Evolutionary conservation across 139 green algal genomes (phyloP), one percentile per base, ranked within the genome.

Genomic region (Tetradesmus obliquus): DNA sequence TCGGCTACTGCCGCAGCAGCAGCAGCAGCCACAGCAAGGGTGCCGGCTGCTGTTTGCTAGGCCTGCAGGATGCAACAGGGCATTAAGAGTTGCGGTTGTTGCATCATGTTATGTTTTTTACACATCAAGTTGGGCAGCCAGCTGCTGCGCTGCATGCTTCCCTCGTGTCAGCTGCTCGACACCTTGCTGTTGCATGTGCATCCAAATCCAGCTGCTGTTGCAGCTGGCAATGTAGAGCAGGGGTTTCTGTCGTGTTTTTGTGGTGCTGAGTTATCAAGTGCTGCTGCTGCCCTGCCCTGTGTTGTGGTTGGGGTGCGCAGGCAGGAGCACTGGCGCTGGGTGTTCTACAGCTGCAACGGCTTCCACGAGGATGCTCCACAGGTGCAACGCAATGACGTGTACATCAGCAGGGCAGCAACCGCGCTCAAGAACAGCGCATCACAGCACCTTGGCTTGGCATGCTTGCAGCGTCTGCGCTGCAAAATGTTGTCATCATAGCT

Each of bases 321-420:
- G 86, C 5, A 84, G 55, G 71, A 90, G 71, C 71, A 24, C 2
- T 90, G 69, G 71, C 86, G 86, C 20, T 71, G 53, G 20, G 13
- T 90, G 7, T 72, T 22, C 22, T 90, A 84, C 69, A 90, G 86
- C 86, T 90, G 86, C 71, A 90, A 90, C n/a, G 86, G 86, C 3
- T 90, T 90, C 71, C 86, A 90, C 54, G 86, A 90, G 15, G 54
- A 90, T 69, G 71, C 13, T 6, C 51, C 86, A 19, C 20, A 84
- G 71, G 54, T 60, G 60, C 53, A 17, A 9, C 15, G 4, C 20
- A 22, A 8, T 20, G 24, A 82, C 20, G 74, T 82, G 8, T 82
- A n/a, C 17, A 45, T 82, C 32, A 45, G 32, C 32, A 45, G 32
- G 32, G 32, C 32, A 45, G 32, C 32, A 45, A 45, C 32, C 32